Evolutionary conservation across 1,284 basidiomycete genomes (phyloP), one percentile per base, ranked within the genome.

Genomic region (Apiotrichum veenhuisii): DNA sequence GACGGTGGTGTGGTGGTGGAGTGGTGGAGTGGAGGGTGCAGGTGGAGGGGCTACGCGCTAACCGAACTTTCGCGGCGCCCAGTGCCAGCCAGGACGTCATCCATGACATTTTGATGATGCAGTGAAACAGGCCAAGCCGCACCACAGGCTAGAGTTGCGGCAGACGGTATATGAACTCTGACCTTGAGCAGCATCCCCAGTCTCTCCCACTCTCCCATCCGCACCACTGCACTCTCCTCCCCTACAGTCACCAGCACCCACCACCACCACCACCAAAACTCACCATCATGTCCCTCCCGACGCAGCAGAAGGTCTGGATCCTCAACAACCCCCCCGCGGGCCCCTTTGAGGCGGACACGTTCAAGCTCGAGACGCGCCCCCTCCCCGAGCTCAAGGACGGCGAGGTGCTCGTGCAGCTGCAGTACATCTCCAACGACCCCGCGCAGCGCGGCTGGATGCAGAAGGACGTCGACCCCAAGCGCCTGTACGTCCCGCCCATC

Each of bases 381-480:
- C 26, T 69, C n/a, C 64, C 66, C 22, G 55, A 59, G 42, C 60
- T 74, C 48, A 62, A 68, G 52, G 67, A 69, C 38, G 69, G 68
- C 45, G 42, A 73, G 54, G 46, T 72, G 37, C 62, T 73, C 40
- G 44, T 73, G 48, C 61, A 70, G 57, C 26, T 61, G 27, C 44
- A 62, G 33, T 69, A 57, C 54, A 38, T 74, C 34, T 67, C 64
- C 18, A 74, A 74, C 58, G 71, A 71, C 58, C 72, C 73, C 1
- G 73, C 72, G 1, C 68, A 70, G 65, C 61, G 71, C 26, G 63
- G 57, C 12, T 73, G 70, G 70, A 72, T 73, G 51, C 54, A 64
- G 41, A 55, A 55, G 49, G 59, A 56, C 37, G 53, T 54, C 23
- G 65, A 68, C 50, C 58, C 61, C 2, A 50, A 57, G 25, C 61